A percentile compares a stretch with the other conserved stretches of the same genome.
Evolutionary conservation across 2,329 filamentous ascomycete genomes (phyloP).

Genomic region (Tolypocladium amazonense): DNA sequence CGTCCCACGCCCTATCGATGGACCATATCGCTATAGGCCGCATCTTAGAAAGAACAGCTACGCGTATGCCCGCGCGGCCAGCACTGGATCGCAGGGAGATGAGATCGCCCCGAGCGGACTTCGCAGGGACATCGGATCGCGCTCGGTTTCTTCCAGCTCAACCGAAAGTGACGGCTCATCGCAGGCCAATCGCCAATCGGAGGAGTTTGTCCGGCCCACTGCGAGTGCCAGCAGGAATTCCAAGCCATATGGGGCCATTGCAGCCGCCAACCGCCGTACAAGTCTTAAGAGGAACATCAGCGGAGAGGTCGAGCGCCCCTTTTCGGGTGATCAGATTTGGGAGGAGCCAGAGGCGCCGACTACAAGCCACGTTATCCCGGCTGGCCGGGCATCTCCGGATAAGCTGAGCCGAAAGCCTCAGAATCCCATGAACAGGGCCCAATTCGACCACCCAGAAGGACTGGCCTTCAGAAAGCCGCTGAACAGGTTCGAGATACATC

Average conservation of each 20-base stretch:
- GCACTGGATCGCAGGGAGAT: constrained; percentile 38
- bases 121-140: constrained; percentile 27
- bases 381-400: constrained; percentile 20
- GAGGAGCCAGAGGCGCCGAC: constrained; percentile 60
- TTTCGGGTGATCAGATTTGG: constrained; percentile 74
- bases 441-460: constrained; percentile 31
- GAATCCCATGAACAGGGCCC: constrained; percentile 19
- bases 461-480: constrained; percentile 24
- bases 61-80: constrained; percentile 53
- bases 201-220: constrained; percentile 10
- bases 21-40: constrained; percentile 56
- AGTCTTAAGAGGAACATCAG: constrained; percentile 61
- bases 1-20: constrained; percentile 43
- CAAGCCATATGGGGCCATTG: constrained; percentile 31
- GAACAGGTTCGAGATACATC: constrained; percentile 63
- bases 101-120: constrained; percentile 29
- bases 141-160: constrained; percentile 43
- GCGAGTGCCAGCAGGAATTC: constrained; percentile 12
- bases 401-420: constrained; percentile 21
- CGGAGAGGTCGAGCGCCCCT: constrained; percentile 54
- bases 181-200: constrained; percentile 17
- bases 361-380: not conserved
- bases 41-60: constrained; percentile 65
- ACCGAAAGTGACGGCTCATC: constrained; percentile 33
- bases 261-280: constrained; percentile 40